These are phyloP conservation scores for Strobilomyces dryophilus DNA, from an alignment of 768 basidiomycete genomes.

Conservation along the genomic window DNA sequence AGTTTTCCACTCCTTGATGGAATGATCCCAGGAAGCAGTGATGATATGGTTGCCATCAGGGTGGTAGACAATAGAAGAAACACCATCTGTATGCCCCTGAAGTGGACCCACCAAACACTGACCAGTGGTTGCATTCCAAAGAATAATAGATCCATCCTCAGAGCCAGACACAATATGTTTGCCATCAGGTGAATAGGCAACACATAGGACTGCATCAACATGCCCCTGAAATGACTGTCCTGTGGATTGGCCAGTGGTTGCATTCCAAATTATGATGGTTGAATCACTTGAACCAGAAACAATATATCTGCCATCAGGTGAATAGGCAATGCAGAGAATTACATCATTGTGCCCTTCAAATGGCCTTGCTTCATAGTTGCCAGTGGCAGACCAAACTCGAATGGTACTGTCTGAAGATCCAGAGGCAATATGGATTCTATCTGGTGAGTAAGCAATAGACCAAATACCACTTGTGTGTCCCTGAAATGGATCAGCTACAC, in stretches of 20 bases:
- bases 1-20: slow-evolving; percentile 2
- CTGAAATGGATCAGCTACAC: too few species aligned
- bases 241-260: too few species aligned
- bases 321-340: neutral
- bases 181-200: neutral
- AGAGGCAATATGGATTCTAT: neutral
- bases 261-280: too few species aligned
- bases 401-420: neutral
- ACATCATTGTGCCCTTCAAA: too few species aligned
- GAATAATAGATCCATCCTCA: neutral
- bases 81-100: neutral
- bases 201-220: neutral
- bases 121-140: neutral
- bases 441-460: neutral
- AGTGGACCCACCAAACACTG: neutral
- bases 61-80: neutral
- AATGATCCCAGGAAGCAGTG: neutral
- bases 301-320: slow-evolving; percentile 3
- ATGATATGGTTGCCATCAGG: neutral
- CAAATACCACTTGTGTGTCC: too few species aligned
- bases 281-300: neutral
- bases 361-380: neutral
- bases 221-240: neutral
- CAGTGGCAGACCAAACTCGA: neutral
- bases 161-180: neutral